Evolutionary conservation across 2,329 filamentous ascomycete genomes (phyloP).

Genomic region (Xylariaceae sp.): DNA sequence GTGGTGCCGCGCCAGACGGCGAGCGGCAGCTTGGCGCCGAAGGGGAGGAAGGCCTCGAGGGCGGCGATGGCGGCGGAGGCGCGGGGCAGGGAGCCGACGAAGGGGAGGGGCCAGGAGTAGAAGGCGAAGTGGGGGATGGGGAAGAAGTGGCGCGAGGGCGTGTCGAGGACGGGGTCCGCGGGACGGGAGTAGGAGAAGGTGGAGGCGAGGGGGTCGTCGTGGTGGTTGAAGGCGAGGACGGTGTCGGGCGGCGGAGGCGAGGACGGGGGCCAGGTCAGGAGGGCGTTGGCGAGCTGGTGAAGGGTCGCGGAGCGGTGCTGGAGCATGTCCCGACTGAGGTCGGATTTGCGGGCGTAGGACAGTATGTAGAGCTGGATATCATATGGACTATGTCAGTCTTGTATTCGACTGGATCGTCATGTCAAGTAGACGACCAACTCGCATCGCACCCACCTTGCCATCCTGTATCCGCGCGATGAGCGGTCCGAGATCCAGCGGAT

Average conservation of each 20-base stretch:
- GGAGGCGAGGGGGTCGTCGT: constrained; percentile 41
- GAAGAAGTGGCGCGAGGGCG: constrained; percentile 29
- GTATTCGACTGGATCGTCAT: background rate
- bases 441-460: constrained; percentile 30
- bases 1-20: constrained; percentile 49
- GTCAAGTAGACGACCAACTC: too few species aligned
- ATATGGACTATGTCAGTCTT: constrained; percentile 1
- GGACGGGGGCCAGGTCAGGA: constrained; percentile 41
- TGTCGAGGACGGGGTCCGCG: constrained; percentile 30
- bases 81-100: constrained; percentile 40
- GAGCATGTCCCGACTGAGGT: constrained; percentile 41
- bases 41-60: constrained; percentile 29
- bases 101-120: constrained; percentile 50
- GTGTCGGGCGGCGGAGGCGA: constrained; percentile 39
- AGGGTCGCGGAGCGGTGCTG: constrained; percentile 47
- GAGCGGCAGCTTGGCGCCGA: constrained; percentile 24
- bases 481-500: constrained; percentile 34
- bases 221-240: constrained; percentile 47
- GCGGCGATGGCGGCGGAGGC: constrained; percentile 32
- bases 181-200: constrained; percentile 45
- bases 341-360: constrained; percentile 33
- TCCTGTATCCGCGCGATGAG: constrained; percentile 38
- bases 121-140: constrained; percentile 53
- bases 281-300: constrained; percentile 48
- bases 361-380: constrained; percentile 40